Percentiles rank a stretch among this genome's conserved stretches.
Evolutionary conservation across 805 yeast genomes (phyloP).

Genomic region (Kluyveromyces starmeri): DNA sequence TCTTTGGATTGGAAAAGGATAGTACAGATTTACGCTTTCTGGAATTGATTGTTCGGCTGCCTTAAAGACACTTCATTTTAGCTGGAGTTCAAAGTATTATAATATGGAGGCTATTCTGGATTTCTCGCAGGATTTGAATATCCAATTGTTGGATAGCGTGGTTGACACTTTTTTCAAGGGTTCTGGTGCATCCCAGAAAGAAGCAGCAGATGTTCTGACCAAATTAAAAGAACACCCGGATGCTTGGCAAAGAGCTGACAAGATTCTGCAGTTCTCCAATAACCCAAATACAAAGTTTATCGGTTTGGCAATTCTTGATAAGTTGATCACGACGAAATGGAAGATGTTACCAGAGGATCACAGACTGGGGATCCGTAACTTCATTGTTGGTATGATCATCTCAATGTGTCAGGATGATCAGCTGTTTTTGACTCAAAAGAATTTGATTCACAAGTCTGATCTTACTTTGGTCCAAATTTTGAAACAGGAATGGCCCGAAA

Average conservation of each 20-base stretch:
- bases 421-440: constrained; percentile 59
- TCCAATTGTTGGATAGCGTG: constrained; percentile 67
- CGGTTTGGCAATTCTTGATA: constrained; percentile 84
- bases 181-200: constrained; percentile 54
- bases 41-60: constrained; percentile 5
- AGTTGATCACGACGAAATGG: constrained; percentile 88
- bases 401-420: constrained; percentile 79
- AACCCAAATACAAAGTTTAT: constrained; percentile 88
- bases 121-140: constrained; percentile 76
- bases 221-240: constrained; percentile 90
- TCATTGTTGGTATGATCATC: constrained; percentile 88
- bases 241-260: constrained; percentile 91
- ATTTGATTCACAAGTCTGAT: constrained; percentile 87
- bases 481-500: constrained; percentile 98
- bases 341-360: constrained; percentile 83
- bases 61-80: too few species aligned
- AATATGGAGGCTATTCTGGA: constrained; percentile 82
- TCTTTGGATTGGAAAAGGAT: not conserved
- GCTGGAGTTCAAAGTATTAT: too few species aligned
- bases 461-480: constrained; percentile 87
- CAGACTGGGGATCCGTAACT: constrained; percentile 86
- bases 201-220: constrained; percentile 63
- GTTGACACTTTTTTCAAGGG: constrained; percentile 81
- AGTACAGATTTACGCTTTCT: not conserved
- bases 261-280: constrained; percentile 66